Percentiles rank a stretch among this genome's conserved stretches.
phyloP scores from a whole-genome alignment of 2,329 filamentous ascomycete species.

The Cytospora schulzeri region DNA sequence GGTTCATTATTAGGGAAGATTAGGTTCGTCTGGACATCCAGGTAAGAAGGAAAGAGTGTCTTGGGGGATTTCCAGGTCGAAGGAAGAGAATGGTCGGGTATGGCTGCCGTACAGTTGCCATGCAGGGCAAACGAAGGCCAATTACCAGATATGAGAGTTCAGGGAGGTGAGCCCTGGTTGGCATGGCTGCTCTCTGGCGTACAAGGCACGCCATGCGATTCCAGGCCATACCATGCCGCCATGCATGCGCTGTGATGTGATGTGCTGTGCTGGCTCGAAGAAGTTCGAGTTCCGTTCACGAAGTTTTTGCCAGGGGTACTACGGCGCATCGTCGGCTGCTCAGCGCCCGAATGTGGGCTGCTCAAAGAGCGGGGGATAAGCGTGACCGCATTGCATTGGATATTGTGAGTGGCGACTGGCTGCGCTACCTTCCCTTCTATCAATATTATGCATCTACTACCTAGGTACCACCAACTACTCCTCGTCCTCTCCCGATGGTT shows the following conservation, averaged over 20 bases:
- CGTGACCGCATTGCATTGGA: not conserved
- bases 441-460: not conserved
- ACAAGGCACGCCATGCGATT: not conserved
- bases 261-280: constrained; percentile 1
- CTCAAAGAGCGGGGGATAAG: not conserved
- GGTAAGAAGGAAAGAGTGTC: not conserved
- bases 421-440: not conserved
- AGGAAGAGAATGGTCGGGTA: not conserved
- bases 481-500: not conserved
- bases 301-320: not conserved
- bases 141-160: not conserved
- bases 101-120: not conserved
- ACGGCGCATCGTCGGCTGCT: not conserved
- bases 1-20: not conserved
- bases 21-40: not conserved
- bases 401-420: not conserved
- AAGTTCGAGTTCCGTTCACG: not conserved
- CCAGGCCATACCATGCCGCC: not conserved
- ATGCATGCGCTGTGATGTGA: not conserved
- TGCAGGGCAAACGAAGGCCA: not conserved
- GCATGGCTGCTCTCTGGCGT: not conserved
- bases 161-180: not conserved
- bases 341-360: not conserved
- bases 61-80: not conserved
- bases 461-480: not conserved